Percentiles rank a stretch among this genome's conserved stretches.
Evolutionary conservation across 768 basidiomycete species (phyloP).

Genomic region (Termitomyces titanicus): DNA sequence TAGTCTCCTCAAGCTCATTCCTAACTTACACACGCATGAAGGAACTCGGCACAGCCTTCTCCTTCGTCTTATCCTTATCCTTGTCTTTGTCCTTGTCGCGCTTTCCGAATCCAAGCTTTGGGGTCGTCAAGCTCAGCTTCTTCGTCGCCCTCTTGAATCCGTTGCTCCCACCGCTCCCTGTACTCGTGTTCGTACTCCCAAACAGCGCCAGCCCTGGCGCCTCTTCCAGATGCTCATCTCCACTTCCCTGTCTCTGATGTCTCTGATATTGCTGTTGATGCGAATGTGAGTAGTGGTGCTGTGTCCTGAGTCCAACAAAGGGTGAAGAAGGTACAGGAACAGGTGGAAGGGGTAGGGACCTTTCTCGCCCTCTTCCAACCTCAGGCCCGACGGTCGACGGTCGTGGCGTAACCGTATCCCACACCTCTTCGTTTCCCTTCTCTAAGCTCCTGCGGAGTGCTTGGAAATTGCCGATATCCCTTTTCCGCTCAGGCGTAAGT

Average conservation of each 20-base stretch:
- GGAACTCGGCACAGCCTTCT: conserved; percentile 14
- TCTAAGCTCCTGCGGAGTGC: conserved; percentile 9
- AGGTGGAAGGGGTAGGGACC: conserved; percentile 7
- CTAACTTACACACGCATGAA: not conserved
- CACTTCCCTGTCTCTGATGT: conserved; percentile 6
- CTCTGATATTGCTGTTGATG: not conserved
- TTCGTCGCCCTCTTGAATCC: conserved; percentile 44
- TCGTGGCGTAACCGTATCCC: conserved; percentile 17
- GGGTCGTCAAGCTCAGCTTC: conserved; percentile 67
- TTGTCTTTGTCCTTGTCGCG: conserved; percentile 48
- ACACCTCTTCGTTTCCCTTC: conserved; percentile 3
- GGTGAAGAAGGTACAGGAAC: not conserved
- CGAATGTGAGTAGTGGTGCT: not conserved
- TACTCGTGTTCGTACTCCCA: conserved; percentile 12
- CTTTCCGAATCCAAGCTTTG: conserved; percentile 56
- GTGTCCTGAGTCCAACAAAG: not conserved
- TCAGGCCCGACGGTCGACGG: conserved; percentile 38
- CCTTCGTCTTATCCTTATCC: conserved; percentile 21
- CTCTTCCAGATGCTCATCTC: not conserved
- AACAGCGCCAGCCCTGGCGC: conserved; percentile 7
- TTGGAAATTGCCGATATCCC: conserved; percentile 7
- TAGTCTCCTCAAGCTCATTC: not conserved
- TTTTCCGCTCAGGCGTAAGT: conserved; percentile 7
- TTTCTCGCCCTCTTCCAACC: conserved; percentile 2
- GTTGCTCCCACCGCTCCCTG: conserved; percentile 16